Conservation (phyloP, 495 filamentous ascomycete species). For the Pseudevernia furfuracea region DNA sequence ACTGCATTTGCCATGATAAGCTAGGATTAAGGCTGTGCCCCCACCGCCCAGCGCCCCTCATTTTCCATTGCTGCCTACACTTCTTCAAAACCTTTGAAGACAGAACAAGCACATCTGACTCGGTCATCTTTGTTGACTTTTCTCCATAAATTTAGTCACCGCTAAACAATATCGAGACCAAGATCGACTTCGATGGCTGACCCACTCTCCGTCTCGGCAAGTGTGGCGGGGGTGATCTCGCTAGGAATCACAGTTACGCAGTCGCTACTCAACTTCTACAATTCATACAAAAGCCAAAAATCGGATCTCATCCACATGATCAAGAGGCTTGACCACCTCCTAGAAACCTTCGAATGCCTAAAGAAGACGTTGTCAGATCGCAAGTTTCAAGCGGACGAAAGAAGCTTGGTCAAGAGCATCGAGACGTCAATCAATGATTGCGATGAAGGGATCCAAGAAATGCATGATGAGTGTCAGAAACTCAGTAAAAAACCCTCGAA, state of each 20-base stretch:
- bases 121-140: too few relatives aligned
- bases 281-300: conserved; percentile 24
- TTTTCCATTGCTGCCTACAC: too few relatives aligned
- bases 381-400: conserved; percentile 22
- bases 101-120: too few relatives aligned
- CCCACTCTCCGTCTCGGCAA: conserved; percentile 31
- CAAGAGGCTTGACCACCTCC: conserved; percentile 23
- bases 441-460: conserved; percentile 29
- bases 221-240: conserved; percentile 28
- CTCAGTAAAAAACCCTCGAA: too few relatives aligned
- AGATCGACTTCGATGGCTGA: conserved; percentile 25
- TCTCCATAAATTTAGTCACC: too few relatives aligned
- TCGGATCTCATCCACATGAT: conserved; percentile 21
- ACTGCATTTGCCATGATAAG: too few relatives aligned
- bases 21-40: too few relatives aligned
- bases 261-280: conserved; percentile 28
- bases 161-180: neutral
- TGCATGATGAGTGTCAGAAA: conserved; percentile 27
- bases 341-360: conserved; percentile 22
- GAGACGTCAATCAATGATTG: conserved; percentile 25
- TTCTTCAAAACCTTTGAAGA: too few relatives aligned
- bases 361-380: conserved; percentile 23
- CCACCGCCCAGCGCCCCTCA: too few relatives aligned
- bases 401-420: conserved; percentile 26
- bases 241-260: conserved; percentile 31